Evolutionary conservation across 768 basidiomycete species (phyloP).

Genomic region (Gloeopeniophorella convolvens): DNA sequence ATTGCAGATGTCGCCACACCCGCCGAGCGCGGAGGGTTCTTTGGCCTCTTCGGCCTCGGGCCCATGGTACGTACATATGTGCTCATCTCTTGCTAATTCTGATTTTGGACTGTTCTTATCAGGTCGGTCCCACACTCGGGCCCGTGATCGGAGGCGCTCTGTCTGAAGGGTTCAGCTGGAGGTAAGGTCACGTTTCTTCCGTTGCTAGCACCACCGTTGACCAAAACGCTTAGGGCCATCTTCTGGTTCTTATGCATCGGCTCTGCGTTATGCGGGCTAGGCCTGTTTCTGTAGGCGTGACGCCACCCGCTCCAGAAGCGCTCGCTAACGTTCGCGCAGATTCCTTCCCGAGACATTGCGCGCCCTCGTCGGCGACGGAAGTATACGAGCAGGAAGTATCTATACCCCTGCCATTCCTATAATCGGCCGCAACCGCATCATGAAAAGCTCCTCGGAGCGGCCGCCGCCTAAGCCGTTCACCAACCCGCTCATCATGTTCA

Average conservation of each 20-base stretch:
- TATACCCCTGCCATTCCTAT: slow-evolving; percentile 31
- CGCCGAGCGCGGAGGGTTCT: slow-evolving; percentile 67
- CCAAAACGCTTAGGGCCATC: slow-evolving; percentile 28
- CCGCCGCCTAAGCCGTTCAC: slow-evolving; percentile 33
- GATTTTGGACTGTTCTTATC: not conserved
- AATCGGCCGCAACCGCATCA: slow-evolving; percentile 20
- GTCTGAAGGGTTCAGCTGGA: slow-evolving; percentile 27
- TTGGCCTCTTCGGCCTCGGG: slow-evolving; percentile 59
- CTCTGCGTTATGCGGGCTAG: slow-evolving; percentile 29
- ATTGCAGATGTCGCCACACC: slow-evolving; percentile 72
- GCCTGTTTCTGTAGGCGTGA: slow-evolving; percentile 30
- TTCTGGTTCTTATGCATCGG: slow-evolving; percentile 39
- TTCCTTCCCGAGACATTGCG: slow-evolving; percentile 46
- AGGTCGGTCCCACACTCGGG: slow-evolving; percentile 33
- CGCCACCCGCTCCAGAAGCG: not conserved
- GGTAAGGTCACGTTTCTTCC: slow-evolving; percentile 19
- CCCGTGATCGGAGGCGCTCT: slow-evolving; percentile 45
- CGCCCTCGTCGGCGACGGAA: slow-evolving; percentile 37
- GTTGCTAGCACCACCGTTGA: not conserved
- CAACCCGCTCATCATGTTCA: slow-evolving; percentile 53
- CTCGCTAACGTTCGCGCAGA: slow-evolving; percentile 19
- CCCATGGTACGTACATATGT: slow-evolving; percentile 44
- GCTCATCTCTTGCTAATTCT: not conserved
- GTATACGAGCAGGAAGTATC: slow-evolving; percentile 28
- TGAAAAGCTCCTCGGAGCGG: not conserved